phyloP scores from a whole-genome alignment of 2,329 filamentous ascomycete genomes.

The Calonectria naviculata region DNA sequence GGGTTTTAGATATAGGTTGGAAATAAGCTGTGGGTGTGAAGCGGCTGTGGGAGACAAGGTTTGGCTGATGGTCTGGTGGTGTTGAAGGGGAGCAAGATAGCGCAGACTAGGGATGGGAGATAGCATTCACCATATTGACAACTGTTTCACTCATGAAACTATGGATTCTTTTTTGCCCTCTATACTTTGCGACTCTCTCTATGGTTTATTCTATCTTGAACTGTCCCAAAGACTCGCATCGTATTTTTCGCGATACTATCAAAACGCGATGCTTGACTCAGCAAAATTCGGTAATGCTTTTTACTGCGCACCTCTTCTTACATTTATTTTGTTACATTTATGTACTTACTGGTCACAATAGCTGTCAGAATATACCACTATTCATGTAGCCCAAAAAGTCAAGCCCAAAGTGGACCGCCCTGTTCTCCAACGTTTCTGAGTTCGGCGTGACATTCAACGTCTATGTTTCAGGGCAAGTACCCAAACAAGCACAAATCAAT shows the following conservation, averaged over 20 bases:
- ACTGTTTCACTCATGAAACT: too few species aligned
- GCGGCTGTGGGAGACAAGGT: not conserved
- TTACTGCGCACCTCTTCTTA: not conserved
- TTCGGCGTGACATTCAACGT: slow-evolving; percentile 61
- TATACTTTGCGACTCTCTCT: too few species aligned
- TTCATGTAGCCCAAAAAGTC: slow-evolving; percentile 68
- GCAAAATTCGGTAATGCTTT: not conserved
- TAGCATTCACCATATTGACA: too few species aligned
- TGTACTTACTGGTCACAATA: slow-evolving; percentile 58
- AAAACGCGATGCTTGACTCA: too few species aligned
- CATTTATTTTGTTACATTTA: slow-evolving; percentile 43
- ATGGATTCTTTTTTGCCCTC: too few species aligned
- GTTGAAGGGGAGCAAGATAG: not conserved
- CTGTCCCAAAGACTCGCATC: not conserved
- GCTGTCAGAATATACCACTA: slow-evolving; percentile 74
- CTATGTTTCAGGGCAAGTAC: slow-evolving; percentile 69
- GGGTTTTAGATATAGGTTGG: not conserved
- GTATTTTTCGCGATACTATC: not conserved
- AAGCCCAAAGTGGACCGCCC: slow-evolving; percentile 66
- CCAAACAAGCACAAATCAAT: slow-evolving; percentile 51
- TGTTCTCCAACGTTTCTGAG: slow-evolving; percentile 56
- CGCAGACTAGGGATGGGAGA: not conserved
- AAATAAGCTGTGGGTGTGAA: not conserved
- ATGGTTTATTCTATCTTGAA: not conserved
- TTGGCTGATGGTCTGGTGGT: not conserved